These are phyloP conservation scores for Pleoardoris graminearum DNA, from an alignment of 2,329 filamentous ascomycete species.

Conservation along the genomic window DNA sequence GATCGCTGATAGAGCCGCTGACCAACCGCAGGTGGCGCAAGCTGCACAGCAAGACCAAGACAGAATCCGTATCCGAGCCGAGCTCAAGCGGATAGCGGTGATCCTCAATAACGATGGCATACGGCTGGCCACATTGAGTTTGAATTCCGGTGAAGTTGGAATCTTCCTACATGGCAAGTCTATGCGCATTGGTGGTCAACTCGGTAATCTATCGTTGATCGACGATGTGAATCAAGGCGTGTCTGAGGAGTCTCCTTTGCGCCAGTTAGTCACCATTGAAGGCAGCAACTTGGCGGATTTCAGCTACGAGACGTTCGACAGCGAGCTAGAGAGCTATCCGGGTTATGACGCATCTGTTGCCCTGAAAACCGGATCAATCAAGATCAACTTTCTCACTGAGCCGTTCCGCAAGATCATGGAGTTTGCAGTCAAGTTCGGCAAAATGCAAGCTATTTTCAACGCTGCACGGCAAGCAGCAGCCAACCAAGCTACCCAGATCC, in stretches of 20 bases:
- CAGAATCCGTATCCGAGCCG: slow-evolving; percentile 90
- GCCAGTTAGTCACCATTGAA: slow-evolving; percentile 90
- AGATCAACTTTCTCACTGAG: slow-evolving; percentile 95
- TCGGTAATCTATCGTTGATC: slow-evolving; percentile 85
- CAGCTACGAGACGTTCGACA: slow-evolving; percentile 93
- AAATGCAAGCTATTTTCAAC: slow-evolving; percentile 99
- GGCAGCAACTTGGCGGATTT: slow-evolving; percentile 96
- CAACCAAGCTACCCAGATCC: slow-evolving; percentile 89
- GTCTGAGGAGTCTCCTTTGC: slow-evolving; percentile 75
- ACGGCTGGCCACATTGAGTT: slow-evolving; percentile 84
- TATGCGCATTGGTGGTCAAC: slow-evolving; percentile 82
- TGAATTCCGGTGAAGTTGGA: slow-evolving; percentile 89
- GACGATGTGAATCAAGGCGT: slow-evolving; percentile 95
- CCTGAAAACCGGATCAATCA: slow-evolving; percentile 89
- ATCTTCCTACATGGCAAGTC: slow-evolving; percentile 84
- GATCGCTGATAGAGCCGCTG: slow-evolving; percentile 34
- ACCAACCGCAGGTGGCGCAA: slow-evolving; percentile 44
- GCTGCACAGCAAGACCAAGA: slow-evolving; percentile 56
- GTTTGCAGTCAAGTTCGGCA: slow-evolving; percentile 97
- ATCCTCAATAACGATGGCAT: slow-evolving; percentile 98
- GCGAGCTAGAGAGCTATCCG: slow-evolving; percentile 75
- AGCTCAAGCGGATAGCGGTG: slow-evolving; percentile 88
- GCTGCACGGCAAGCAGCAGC: slow-evolving; percentile 92
- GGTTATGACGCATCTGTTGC: slow-evolving; percentile 93
- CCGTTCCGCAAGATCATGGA: slow-evolving; percentile 98